Conservation (phyloP, 2,329 filamentous ascomycete genomes). For the Fusarium luffae region DNA sequence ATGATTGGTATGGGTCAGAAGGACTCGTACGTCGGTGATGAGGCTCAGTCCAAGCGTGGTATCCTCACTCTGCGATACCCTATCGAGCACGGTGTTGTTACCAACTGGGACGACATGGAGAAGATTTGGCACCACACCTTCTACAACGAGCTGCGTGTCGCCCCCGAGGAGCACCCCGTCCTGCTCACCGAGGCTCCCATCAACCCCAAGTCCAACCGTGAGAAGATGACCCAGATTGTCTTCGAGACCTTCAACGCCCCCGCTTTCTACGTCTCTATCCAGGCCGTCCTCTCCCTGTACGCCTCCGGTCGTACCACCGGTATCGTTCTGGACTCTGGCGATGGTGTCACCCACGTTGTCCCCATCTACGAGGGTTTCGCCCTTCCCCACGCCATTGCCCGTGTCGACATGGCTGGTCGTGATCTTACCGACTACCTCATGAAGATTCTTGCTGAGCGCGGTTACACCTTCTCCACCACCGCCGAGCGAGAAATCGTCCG, state of each 20-base stretch:
- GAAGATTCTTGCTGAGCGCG: constrained; percentile 99
- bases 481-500: constrained; percentile 99
- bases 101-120: constrained; percentile 99
- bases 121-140: constrained; percentile 99
- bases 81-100: constrained; percentile 99
- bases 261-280: constrained; percentile 99
- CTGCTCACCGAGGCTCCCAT: constrained; percentile 99
- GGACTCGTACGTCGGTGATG: constrained; percentile 99
- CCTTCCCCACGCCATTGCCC: constrained; percentile 98
- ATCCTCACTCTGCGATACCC: constrained; percentile 99
- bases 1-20: constrained; percentile 99
- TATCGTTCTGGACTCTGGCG: constrained; percentile 99
- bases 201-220: constrained; percentile 99
- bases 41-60: constrained; percentile 99
- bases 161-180: constrained; percentile 99
- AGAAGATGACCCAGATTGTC: constrained; percentile 99
- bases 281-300: constrained; percentile 99
- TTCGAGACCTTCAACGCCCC: constrained; percentile 99
- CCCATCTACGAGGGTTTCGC: constrained; percentile 99
- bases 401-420: constrained; percentile 99
- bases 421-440: constrained; percentile 99
- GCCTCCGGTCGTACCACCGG: constrained; percentile 99
- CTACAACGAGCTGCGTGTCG: constrained; percentile 99
- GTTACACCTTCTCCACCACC: constrained; percentile 99
- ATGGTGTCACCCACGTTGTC: constrained; percentile 99